Evolutionary conservation across 2,329 filamentous ascomycete species (phyloP).

Genomic region (Diaporthe humulicola): DNA sequence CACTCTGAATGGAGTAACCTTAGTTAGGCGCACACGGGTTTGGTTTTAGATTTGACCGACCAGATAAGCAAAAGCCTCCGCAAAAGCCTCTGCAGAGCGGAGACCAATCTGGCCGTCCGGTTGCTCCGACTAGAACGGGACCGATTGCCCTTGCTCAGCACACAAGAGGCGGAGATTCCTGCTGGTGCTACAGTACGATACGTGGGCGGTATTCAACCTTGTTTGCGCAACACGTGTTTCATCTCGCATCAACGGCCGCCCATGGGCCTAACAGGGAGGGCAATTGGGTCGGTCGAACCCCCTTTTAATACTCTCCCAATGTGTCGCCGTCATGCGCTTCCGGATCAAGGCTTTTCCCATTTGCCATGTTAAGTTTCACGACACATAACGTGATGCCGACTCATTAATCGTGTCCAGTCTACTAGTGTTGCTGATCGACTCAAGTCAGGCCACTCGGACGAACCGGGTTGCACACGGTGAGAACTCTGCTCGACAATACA

Average conservation of each 20-base stretch:
- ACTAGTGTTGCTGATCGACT: slow-evolving; percentile 31
- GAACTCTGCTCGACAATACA: background rate
- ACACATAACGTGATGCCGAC: slow-evolving; percentile 34
- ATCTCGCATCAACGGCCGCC: slow-evolving; percentile 35
- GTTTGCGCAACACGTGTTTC: slow-evolving; percentile 40
- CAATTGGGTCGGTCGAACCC: slow-evolving; percentile 10
- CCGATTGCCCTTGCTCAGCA: slow-evolving; percentile 23
- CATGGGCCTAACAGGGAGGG: slow-evolving; percentile 1
- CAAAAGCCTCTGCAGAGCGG: slow-evolving; percentile 32
- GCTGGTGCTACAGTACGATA: slow-evolving; percentile 25
- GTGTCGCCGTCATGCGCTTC: slow-evolving; percentile 22
- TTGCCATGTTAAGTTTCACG: slow-evolving; percentile 34
- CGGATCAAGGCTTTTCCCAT: slow-evolving; percentile 27
- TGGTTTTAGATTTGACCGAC: slow-evolving; percentile 17
- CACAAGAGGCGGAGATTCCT: slow-evolving; percentile 29
- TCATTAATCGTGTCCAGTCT: slow-evolving; percentile 33
- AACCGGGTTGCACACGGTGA: slow-evolving; percentile 6
- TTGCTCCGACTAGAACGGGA: slow-evolving; percentile 16
- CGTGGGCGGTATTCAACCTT: slow-evolving; percentile 37
- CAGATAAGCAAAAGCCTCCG: slow-evolving; percentile 29
- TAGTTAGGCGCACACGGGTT: background rate
- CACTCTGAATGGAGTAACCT: slow-evolving; percentile 14
- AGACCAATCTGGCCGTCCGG: slow-evolving; percentile 27
- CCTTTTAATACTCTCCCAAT: slow-evolving; percentile 24
- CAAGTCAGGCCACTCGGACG: slow-evolving; percentile 17